Conservation (phyloP, 2,329 filamentous ascomycete genomes). For the Fusarium sp. region DNA sequence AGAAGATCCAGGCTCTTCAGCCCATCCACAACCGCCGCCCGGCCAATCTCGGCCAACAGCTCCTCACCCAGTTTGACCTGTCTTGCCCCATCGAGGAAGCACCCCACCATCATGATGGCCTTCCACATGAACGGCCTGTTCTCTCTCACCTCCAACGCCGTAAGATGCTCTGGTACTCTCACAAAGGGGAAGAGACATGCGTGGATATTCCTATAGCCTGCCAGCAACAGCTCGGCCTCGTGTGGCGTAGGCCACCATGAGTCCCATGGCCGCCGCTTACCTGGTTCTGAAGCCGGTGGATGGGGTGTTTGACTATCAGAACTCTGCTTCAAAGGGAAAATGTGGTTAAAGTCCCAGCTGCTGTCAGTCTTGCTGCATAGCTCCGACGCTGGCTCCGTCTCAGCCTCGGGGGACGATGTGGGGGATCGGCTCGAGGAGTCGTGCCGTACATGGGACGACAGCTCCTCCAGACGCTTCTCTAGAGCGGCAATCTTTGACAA, state of each 20-base stretch:
- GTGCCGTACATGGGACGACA: constrained; percentile 59
- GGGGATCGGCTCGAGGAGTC: constrained; percentile 30
- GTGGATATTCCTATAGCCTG: constrained; percentile 50
- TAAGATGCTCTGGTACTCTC: constrained; percentile 52
- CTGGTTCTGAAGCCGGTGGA: constrained; percentile 20
- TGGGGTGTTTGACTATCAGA: neutral
- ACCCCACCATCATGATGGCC: constrained; percentile 59
- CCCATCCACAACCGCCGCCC: constrained; percentile 56
- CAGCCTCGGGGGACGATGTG: constrained; percentile 10
- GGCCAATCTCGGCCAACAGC: constrained; percentile 57
- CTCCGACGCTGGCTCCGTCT: constrained; percentile 1
- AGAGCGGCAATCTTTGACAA: constrained; percentile 63
- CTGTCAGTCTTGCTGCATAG: constrained; percentile 18
- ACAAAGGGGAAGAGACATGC: constrained; percentile 60
- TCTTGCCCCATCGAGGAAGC: constrained; percentile 56
- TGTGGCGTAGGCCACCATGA: constrained; percentile 56
- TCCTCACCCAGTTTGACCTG: constrained; percentile 59
- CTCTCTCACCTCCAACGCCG: constrained; percentile 51
- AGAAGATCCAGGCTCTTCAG: constrained; percentile 60
- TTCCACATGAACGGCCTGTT: constrained; percentile 62
- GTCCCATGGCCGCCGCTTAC: constrained; percentile 40
- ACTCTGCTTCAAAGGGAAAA: constrained; percentile 49
- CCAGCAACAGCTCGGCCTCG: constrained; percentile 57
- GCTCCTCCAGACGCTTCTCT: constrained; percentile 62
- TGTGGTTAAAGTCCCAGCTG: constrained; percentile 47